phyloP scores from a whole-genome alignment of 352 stramenopile genomes.

The Phytopythium helicoides region DNA sequence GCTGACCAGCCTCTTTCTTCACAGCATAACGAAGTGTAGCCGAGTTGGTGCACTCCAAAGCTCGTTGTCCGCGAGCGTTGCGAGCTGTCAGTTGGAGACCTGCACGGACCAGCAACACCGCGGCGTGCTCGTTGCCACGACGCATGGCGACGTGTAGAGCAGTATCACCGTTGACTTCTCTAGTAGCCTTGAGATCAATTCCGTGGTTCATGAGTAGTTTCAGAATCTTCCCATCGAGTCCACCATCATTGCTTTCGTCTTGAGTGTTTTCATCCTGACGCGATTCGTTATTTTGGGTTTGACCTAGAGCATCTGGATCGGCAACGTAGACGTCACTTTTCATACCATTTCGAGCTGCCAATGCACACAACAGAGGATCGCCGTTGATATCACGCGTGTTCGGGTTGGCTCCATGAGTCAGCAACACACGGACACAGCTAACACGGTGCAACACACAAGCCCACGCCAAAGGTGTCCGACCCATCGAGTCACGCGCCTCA shows the following conservation, averaged over 20 bases:
- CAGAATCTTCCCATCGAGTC: slow-evolving; percentile 53
- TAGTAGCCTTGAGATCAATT: slow-evolving; percentile 53
- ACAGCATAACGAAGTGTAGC: slow-evolving; percentile 73
- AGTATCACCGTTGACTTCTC: slow-evolving; percentile 63
- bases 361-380: slow-evolving; percentile 66
- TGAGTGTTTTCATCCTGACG: no score
- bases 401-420: slow-evolving; percentile 51
- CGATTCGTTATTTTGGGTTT: no score
- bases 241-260: no score
- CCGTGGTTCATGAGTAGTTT: slow-evolving; percentile 42
- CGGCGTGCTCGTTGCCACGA: slow-evolving; percentile 61
- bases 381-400: slow-evolving; percentile 63
- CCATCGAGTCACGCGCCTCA: slow-evolving; percentile 64
- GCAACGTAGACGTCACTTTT: no score
- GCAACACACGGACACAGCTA: slow-evolving; percentile 50
- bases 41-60: slow-evolving; percentile 70
- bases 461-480: slow-evolving; percentile 67
- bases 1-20: slow-evolving; percentile 80
- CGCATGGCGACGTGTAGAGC: slow-evolving; percentile 75
- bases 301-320: no score
- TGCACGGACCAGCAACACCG: slow-evolving; percentile 64
- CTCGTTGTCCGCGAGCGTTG: slow-evolving; percentile 63
- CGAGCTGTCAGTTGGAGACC: slow-evolving; percentile 62
- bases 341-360: no score
- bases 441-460: slow-evolving; percentile 70